Evolutionary conservation across 2,329 filamentous ascomycete genomes (phyloP), one percentile per base, ranked within the genome.

Genomic region (Trichoderma atrobrunneum): DNA sequence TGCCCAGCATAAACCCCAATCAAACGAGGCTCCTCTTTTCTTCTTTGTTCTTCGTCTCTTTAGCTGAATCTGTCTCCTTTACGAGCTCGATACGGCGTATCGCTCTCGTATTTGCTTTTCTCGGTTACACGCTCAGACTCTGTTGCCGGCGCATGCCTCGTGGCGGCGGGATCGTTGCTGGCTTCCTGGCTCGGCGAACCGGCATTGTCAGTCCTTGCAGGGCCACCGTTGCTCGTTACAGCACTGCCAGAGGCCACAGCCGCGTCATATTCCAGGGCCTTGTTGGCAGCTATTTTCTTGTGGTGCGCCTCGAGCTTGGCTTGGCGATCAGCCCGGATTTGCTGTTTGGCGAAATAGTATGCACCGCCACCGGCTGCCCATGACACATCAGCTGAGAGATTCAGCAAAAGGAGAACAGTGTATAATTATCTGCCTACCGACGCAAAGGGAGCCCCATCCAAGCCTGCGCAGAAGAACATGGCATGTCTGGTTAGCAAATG

Each of bases 311-410:
- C 88, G 75, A 92, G 89, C 78, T 93, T 90, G 73, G 89, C 85
- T 73, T 89, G 87, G 75, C 95, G 93, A 82, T 98, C 94, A 76
- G 93, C 93, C 80, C 98, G 97, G 87, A 99, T 97, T 81, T 91
- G 91, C 79, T 90, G 88, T 87, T 99, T 99, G 75, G 96, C 96
- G 81, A 98, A 97, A 85, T 93, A 94, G 87, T 98, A 99, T 78
- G 95, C 94, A 74, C 92, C 93, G 75, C 90, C 96, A 79, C 95
- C 96, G 76, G 95, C 94, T 94, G 79, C 26, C 68, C 34, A 69
- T 48, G 24, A 70, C 60, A 34, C 72, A 74, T 74, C 77, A 73
- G 73, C 76, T 36, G 73, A 70, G 72, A 24, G 34, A 60, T 21
- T 57, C 18, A 24, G n/a, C n/a, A 48, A 34, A 69, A 24, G 34